Evolutionary conservation across 805 yeast genomes (phyloP).

Genomic region (Wickerhamomyces sydowiorum): DNA sequence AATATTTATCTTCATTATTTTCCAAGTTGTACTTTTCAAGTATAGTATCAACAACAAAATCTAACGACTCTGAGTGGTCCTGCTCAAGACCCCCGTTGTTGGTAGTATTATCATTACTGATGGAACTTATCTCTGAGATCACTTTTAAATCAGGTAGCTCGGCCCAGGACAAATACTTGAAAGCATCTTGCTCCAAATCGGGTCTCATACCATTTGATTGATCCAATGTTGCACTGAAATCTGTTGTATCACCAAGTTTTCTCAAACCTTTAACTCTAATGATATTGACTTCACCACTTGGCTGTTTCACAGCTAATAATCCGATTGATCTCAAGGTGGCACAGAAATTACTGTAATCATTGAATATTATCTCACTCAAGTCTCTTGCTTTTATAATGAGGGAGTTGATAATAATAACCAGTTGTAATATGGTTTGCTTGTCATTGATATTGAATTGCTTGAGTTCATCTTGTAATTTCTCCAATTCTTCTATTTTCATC

Average conservation of each 20-base stretch:
- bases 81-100: background rate
- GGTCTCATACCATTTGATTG: conserved; percentile 34
- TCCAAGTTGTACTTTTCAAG: conserved; percentile 17
- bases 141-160: conserved; percentile 23
- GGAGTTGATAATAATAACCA: conserved; percentile 27
- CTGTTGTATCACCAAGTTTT: conserved; percentile 32
- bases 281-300: conserved; percentile 38
- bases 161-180: conserved; percentile 42
- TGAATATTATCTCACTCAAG: conserved; percentile 32
- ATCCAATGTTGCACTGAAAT: conserved; percentile 30
- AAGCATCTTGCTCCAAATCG: conserved; percentile 30
- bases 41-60: conserved; percentile 10
- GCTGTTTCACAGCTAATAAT: conserved; percentile 48
- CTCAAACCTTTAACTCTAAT: conserved; percentile 78
- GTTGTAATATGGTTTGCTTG: conserved; percentile 22
- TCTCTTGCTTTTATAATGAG: conserved; percentile 33
- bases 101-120: conserved; percentile 4
- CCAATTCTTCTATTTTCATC: conserved; percentile 41
- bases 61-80: conserved; percentile 5
- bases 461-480: conserved; percentile 39
- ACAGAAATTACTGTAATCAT: conserved; percentile 14
- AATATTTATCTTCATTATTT: conserved; percentile 20
- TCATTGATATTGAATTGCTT: conserved; percentile 19
- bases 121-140: conserved; percentile 1
- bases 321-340: conserved; percentile 46